phyloP scores from a whole-genome alignment of 1,284 basidiomycete species.

The Schizophyllum amplum region DNA sequence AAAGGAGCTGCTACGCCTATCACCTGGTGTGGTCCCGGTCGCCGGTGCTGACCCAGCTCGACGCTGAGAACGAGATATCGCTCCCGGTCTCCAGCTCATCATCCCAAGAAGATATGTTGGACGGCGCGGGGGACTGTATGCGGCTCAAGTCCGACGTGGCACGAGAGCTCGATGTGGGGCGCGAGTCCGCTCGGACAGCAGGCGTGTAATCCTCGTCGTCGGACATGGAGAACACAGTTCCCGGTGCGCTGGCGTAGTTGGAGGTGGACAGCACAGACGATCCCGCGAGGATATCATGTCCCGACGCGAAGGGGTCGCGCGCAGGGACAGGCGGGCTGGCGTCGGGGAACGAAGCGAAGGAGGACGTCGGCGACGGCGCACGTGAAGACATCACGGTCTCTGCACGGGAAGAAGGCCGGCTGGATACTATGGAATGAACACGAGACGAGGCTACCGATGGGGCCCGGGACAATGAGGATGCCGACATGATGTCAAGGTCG shows the following conservation, averaged over 20 bases:
- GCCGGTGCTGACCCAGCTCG: neutral
- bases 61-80: neutral
- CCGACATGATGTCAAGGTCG: constrained; percentile 3
- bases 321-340: neutral
- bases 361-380: neutral
- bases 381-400: neutral
- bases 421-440: neutral
- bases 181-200: too few relatives aligned
- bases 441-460: constrained; percentile 3
- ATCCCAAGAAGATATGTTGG: neutral
- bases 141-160: neutral
- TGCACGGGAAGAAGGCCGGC: neutral
- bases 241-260: neutral
- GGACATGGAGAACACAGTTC: neutral
- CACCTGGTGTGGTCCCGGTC: neutral
- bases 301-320: neutral
- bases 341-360: neutral
- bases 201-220: neutral
- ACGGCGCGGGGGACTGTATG: neutral
- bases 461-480: constrained; percentile 3
- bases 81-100: neutral
- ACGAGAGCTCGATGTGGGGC: neutral
- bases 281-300: neutral
- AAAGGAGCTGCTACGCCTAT: neutral
- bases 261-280: neutral